Evolutionary conservation across 2,329 filamentous ascomycete species (phyloP).

Genomic region (Paracoccidioides brasiliensis): DNA sequence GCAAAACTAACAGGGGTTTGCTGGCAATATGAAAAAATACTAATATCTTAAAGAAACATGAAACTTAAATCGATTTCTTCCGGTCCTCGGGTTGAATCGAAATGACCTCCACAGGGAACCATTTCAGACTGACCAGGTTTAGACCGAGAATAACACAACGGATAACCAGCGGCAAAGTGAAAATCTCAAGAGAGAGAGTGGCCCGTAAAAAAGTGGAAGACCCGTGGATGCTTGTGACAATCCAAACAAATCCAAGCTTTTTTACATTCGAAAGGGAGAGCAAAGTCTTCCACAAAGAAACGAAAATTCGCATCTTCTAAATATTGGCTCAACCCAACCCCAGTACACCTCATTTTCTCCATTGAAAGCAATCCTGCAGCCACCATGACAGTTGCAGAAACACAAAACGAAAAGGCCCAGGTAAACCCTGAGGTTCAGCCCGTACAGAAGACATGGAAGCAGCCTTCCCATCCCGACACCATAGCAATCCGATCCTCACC

Average conservation of each 20-base stretch:
- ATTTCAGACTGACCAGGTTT: no score
- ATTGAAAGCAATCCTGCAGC: not conserved
- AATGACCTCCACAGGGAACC: not conserved
- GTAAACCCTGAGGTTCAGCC: not conserved
- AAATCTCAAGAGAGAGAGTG: no score
- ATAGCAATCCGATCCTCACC: conserved; percentile 9
- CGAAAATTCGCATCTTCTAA: no score
- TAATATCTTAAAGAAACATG: not conserved
- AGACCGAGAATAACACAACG: not conserved
- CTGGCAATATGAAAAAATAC: not conserved
- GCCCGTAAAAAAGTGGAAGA: not conserved
- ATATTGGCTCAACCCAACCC: not conserved
- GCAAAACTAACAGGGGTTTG: not conserved
- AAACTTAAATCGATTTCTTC: not conserved
- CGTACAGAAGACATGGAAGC: conserved; percentile 8
- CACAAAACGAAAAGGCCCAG: not conserved
- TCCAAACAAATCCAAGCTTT: not conserved
- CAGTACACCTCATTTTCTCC: not conserved
- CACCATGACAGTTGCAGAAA: conserved; percentile 6
- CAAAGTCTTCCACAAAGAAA: not conserved
- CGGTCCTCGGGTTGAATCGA: not conserved
- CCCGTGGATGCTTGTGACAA: not conserved
- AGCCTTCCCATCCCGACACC: conserved; percentile 10
- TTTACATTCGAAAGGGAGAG: not conserved
- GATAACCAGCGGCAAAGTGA: no score